Base-by-base conservation (phyloP, 352 stramenopile genomes). In the Phytopythium boreale region DNA sequence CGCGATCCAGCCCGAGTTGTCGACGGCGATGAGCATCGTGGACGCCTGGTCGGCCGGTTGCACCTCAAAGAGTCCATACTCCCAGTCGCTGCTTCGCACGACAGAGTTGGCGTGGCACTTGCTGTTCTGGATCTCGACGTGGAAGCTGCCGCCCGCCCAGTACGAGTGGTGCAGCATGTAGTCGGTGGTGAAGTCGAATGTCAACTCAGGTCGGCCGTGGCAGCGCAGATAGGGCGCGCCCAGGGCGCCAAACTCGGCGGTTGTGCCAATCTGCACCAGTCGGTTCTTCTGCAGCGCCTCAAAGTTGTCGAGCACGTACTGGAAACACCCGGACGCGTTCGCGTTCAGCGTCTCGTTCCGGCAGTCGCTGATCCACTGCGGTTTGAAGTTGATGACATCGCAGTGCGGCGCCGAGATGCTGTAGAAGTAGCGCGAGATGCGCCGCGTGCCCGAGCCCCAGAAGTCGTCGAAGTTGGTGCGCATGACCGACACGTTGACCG, bases 401-500 rank as follows among this genome's bases (percentile, higher is more conserved):
- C 75, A 82, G 8, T 64, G 47, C 11, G 71, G 72, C 1, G 75
- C 62, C 22, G 75, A 82, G 31, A 82, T 80, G 50, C 69, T 80
- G 64, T 72, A 71, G 10, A 75, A 27, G 50, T 72, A 72, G 0
- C 71, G 55, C n/a, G 75, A 68, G n/a, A 59, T 52, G 26, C 71
- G 71, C 0, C 71, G 63, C 11, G 63, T 39, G 7, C 62, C 44
- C 12, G 62, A 65, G n/a, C 74, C 71, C 59, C 63, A 78, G 56
- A 71, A 68, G 53, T 76, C 71, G 31, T 74, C 53, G 29, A 63
- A 82, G 60, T 74, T 50, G 51, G 74, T 68, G 36, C 56, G 65
- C 41, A 75, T 67, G 26, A 67, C 47, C 8, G 61, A 64, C 11
- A 62, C 63, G 43, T 75, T 75, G n/a, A 77, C 55, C 2, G 68